These are phyloP conservation scores for Seiridium cupressi DNA, from an alignment of 2,329 filamentous ascomycete genomes.

Conservation along the genomic window DNA sequence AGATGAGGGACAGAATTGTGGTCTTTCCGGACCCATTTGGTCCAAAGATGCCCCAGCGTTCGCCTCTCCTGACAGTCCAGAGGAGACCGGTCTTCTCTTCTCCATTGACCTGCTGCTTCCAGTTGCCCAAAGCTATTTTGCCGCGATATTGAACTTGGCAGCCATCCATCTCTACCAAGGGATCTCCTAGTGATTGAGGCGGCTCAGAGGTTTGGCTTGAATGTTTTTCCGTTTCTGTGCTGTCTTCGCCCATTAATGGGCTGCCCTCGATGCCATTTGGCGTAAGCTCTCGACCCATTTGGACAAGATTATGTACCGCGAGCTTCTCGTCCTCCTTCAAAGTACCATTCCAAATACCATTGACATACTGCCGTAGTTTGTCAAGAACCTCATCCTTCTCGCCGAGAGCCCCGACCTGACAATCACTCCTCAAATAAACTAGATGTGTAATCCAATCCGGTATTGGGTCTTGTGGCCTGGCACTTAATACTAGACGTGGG, in stretches of 20 bases:
- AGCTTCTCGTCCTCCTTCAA: conserved; percentile 45
- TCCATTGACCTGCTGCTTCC: conserved; percentile 60
- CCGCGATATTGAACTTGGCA: conserved; percentile 78
- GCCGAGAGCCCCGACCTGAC: conserved; percentile 65
- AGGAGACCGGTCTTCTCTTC: conserved; percentile 61
- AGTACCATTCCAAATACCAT: conserved; percentile 42
- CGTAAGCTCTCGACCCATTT: conserved; percentile 48
- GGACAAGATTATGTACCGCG: conserved; percentile 45
- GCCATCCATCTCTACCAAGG: conserved; percentile 83
- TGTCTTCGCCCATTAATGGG: conserved; percentile 29
- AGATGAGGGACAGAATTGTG: conserved; percentile 86
- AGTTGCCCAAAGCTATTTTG: conserved; percentile 78
- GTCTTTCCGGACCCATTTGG: conserved; percentile 96
- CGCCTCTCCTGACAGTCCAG: conserved; percentile 80
- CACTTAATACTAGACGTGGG: conserved; percentile 73
- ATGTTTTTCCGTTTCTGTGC: conserved; percentile 14
- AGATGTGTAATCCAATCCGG: conserved; percentile 91
- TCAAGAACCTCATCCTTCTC: conserved; percentile 61
- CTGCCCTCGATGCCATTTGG: conserved; percentile 34
- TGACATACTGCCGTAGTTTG: conserved; percentile 47
- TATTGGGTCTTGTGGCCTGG: conserved; percentile 81
- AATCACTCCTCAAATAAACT: conserved; percentile 66
- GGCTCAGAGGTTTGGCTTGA: conserved; percentile 9
- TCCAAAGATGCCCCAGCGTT: conserved; percentile 90
- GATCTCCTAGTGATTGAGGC: conserved; percentile 50